These are phyloP conservation scores for Macaranga tanarius DNA, from an alignment of 441 rosid genomes.

Conservation along the genomic window DNA sequence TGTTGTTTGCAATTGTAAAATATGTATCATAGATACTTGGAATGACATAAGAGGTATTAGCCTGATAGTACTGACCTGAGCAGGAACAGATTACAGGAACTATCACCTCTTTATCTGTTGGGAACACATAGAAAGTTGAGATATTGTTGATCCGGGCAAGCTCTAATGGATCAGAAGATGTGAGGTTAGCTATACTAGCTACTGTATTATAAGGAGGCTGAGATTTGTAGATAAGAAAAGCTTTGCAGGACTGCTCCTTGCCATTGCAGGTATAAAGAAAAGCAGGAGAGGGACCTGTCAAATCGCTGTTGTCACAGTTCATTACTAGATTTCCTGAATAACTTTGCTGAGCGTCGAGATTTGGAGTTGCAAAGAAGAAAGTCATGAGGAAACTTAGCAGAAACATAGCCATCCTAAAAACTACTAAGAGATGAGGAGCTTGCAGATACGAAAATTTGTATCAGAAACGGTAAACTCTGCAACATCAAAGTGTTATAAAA, in stretches of 20 bases:
- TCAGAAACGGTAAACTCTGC: background rate
- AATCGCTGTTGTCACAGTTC: constrained; percentile 15
- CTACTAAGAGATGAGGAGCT: background rate
- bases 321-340: constrained; percentile 23
- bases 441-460: background rate
- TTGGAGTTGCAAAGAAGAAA: constrained; percentile 4
- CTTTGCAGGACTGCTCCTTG: constrained; percentile 19
- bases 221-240: constrained; percentile 42
- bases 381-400: background rate
- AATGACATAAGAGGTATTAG: constrained; percentile 30
- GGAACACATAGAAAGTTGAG: constrained; percentile 21
- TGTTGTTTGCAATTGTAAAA: constrained; percentile 31
- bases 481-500: background rate
- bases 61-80: constrained; percentile 38
- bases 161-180: constrained; percentile 30
- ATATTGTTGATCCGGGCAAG: constrained; percentile 37
- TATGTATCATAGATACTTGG: constrained; percentile 20
- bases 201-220: constrained; percentile 37
- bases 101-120: constrained; percentile 32
- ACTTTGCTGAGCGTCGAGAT: constrained; percentile 21
- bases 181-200: constrained; percentile 33
- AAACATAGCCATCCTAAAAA: background rate
- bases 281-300: constrained; percentile 22
- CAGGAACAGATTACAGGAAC: constrained; percentile 42
- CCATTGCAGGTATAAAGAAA: constrained; percentile 37